Evolutionary conservation across 495 filamentous ascomycete species (phyloP), one percentile per base, ranked within the genome.

Genomic region (Annulohypoxylon maeteangense): DNA sequence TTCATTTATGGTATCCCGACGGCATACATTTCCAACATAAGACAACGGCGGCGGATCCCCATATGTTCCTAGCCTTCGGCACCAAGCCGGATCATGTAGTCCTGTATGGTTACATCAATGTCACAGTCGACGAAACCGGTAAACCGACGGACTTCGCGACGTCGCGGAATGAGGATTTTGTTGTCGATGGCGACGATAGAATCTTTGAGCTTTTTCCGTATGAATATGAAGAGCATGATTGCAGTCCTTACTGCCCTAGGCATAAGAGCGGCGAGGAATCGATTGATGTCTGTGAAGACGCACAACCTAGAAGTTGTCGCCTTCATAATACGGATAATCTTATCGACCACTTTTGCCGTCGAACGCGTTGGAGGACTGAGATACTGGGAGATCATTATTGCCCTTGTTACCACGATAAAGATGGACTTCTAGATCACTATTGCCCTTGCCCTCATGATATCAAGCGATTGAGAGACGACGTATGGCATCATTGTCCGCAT

Each of bases 161-260:
- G 1, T 38, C 34, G 6, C 56, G 62, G 1, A 40, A 59, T 16
- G 12, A 11, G 2, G 42, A 64, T 4, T 3, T 59, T 7, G 53
- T 70, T 6, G 29, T 53, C 10, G 58, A 67, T 8, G 71, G 44
- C 1, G 71, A 74, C 16, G 57, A 70, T 36, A 53, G 67, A 16
- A 48, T 70, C 12, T 42, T 74, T 27, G 71, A 70, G 27, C 60
- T 74, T 20, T 70, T 70, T 42, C 2, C 8, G 14, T 70, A 70
- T 56, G 54, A 67, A 10, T 14, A 20, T n/a, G 32, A 62, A 7
- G 47, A 55, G 27, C 8, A 53, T 1, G 42, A 66, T 16, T 74
- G 71, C 31, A 66, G 48, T 0, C 56, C 71, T 6, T 74, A 74
- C n/a, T 74, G 71, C 23, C 40, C 55, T 0, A 45, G 1, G 7